phyloP scores from a whole-genome alignment of 805 yeast species.

The Cyberlindnera euphorbiae region DNA sequence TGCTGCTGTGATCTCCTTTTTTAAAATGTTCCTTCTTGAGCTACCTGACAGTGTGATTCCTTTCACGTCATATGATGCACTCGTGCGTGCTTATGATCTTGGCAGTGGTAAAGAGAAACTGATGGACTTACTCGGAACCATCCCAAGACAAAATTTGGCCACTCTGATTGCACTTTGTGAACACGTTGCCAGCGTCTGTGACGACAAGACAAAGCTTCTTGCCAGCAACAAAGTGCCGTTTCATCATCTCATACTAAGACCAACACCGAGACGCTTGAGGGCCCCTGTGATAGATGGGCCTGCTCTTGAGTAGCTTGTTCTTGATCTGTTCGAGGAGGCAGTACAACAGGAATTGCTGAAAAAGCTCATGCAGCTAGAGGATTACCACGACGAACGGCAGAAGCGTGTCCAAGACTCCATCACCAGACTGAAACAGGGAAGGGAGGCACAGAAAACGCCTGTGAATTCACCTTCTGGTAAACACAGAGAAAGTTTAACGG shows the following conservation, averaged over 20 bases:
- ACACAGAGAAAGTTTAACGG: constrained; percentile 5
- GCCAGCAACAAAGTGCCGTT: constrained; percentile 19
- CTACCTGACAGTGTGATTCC: constrained; percentile 55
- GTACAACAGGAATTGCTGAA: constrained; percentile 11
- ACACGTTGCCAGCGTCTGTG: constrained; percentile 14
- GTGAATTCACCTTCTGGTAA: constrained; percentile 2
- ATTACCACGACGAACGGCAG: constrained; percentile 11
- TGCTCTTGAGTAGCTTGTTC: constrained; percentile 6
- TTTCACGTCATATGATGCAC: constrained; percentile 25
- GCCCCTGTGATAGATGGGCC: constrained; percentile 11
- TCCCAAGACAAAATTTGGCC: constrained; percentile 29
- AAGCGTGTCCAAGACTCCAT: constrained; percentile 19
- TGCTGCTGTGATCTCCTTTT: constrained; percentile 31
- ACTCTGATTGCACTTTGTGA: constrained; percentile 18
- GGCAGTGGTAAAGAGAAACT: constrained; percentile 4
- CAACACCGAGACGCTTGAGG: constrained; percentile 15
- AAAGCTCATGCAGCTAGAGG: constrained; percentile 18
- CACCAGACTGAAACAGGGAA: constrained; percentile 6
- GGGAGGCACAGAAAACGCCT: constrained; percentile 8
- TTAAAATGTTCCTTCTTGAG: constrained; percentile 54
- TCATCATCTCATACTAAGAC: constrained; percentile 23
- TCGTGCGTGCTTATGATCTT: constrained; percentile 13
- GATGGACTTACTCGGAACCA: constrained; percentile 18
- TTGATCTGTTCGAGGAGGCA: constrained; percentile 11
- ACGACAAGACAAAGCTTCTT: constrained; percentile 7